These are phyloP conservation scores for Tolypocladium nubicola DNA, from an alignment of 2,329 filamentous ascomycete species.

Conservation along the genomic window DNA sequence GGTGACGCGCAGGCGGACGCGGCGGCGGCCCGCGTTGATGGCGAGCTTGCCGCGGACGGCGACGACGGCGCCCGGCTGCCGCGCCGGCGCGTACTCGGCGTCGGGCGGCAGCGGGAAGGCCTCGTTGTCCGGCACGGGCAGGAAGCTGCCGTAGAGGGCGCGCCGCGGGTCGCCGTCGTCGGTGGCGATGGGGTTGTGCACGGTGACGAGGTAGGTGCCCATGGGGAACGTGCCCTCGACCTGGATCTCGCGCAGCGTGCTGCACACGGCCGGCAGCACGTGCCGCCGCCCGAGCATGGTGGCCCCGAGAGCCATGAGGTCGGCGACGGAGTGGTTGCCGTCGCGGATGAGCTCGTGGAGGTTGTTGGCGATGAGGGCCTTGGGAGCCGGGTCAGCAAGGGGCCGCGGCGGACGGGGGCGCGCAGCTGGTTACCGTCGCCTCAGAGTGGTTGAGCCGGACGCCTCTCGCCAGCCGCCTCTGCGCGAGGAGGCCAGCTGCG, in stretches of 20 bases:
- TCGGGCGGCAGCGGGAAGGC: slow-evolving; percentile 57
- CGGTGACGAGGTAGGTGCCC: slow-evolving; percentile 88
- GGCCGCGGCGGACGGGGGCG: neutral
- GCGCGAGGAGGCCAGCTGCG: slow-evolving; percentile 77
- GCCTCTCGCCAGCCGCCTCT: slow-evolving; percentile 77
- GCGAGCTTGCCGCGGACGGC: slow-evolving; percentile 56
- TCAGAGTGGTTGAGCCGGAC: slow-evolving; percentile 85
- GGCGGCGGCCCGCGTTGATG: slow-evolving; percentile 64
- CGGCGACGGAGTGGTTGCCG: slow-evolving; percentile 83
- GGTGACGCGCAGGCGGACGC: slow-evolving; percentile 66
- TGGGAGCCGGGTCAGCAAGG: neutral
- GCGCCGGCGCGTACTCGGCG: slow-evolving; percentile 54
- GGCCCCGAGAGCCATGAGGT: slow-evolving; percentile 84
- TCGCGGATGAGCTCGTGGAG: slow-evolving; percentile 95
- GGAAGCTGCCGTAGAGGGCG: slow-evolving; percentile 83
- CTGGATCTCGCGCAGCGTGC: slow-evolving; percentile 73
- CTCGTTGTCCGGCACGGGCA: slow-evolving; percentile 62
- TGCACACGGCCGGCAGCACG: slow-evolving; percentile 72
- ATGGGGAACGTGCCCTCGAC: slow-evolving; percentile 88
- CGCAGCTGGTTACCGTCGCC: slow-evolving; percentile 50
- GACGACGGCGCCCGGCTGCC: slow-evolving; percentile 71
- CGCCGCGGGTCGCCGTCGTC: slow-evolving; percentile 80
- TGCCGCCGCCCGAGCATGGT: slow-evolving; percentile 91
- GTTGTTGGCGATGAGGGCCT: slow-evolving; percentile 77
- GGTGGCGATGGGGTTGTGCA: slow-evolving; percentile 78